Evolutionary conservation across 768 basidiomycete species (phyloP), one percentile per base, ranked within the genome.

Genomic region (Hygrocybe coccinea): DNA sequence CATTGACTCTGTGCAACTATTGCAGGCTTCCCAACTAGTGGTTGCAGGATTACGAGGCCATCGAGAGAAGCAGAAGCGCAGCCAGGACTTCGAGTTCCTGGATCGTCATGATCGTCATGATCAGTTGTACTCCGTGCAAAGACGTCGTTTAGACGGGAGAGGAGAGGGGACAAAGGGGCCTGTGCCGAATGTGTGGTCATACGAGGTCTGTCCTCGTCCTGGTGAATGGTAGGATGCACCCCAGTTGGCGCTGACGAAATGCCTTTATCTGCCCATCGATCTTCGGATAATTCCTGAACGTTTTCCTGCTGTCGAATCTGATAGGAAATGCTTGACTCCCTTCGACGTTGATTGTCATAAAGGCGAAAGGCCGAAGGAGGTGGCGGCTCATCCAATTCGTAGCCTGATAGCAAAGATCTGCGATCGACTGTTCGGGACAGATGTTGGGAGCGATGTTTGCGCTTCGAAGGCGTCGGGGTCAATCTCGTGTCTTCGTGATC

Each of bases 331-430:
- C 12, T 22, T 41, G 25, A 38, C 7, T 29, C 10, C 19, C 38
- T 38, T 22, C n/a, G n/a, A n/a, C n/a, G n/a, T n/a, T 62, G 64
- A 24, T 50, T 55, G 29, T 58, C 60, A 43, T 63, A 56, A 7
- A 60, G 60, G 22, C 52, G 60, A 29, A 68, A 60, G 34, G 70
- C 22, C 48, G 66, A 65, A 19, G 61, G 64, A 25, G 71, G 79
- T 11, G 79, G 77, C 2, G 70, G 75, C 58, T 79, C 77, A 48
- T 74, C 67, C 52, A 74, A 69, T 43, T 64, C 62, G 15, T 63
- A 51, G 10, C 65, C 61, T 17, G 53, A 41, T 10, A 67, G 51
- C 36, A 65, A 54, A 45, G 58, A 52, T 29, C 51, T 52, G 10
- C 12, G 51, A 34, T 52, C 51, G 21, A 52, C 17, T 29, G 61